phyloP scores from a whole-genome alignment of 208 protist species.

The Leishmania mexicana region DNA sequence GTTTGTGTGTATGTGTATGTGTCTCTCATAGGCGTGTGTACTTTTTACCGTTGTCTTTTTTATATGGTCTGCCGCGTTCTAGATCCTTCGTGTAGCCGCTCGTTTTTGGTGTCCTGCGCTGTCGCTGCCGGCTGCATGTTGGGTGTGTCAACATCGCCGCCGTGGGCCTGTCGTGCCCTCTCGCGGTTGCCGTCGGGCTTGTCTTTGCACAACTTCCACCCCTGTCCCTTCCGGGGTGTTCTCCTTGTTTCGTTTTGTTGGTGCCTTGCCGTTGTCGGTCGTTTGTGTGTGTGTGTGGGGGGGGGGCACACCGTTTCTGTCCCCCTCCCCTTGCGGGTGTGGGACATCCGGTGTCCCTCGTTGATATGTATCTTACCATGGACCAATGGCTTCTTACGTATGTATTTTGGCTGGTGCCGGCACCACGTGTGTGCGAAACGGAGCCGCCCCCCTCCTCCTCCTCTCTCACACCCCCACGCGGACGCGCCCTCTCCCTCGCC shows the following conservation, averaged over 20 bases:
- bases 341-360: background rate
- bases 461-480: too few species aligned
- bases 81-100: background rate
- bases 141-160: background rate
- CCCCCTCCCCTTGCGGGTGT: background rate
- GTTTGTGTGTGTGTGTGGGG: too few species aligned
- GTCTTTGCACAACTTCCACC: background rate
- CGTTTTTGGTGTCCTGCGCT: background rate
- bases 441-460: background rate
- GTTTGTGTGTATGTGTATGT: slow-evolving; percentile 5
- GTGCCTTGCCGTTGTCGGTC: background rate
- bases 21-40: slow-evolving; percentile 1
- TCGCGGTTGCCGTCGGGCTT: background rate
- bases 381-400: background rate
- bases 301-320: background rate
- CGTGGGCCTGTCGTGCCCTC: background rate
- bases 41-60: slow-evolving; percentile 12
- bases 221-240: background rate
- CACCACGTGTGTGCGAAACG: too few species aligned
- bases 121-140: background rate
- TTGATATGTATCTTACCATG: background rate
- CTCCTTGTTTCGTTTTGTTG: background rate
- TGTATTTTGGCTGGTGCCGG: background rate
- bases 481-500: background rate
- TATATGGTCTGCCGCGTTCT: background rate